phyloP scores from a whole-genome alignment of 1,139 yeast genomes.

The Williopsis jadinii region DNA sequence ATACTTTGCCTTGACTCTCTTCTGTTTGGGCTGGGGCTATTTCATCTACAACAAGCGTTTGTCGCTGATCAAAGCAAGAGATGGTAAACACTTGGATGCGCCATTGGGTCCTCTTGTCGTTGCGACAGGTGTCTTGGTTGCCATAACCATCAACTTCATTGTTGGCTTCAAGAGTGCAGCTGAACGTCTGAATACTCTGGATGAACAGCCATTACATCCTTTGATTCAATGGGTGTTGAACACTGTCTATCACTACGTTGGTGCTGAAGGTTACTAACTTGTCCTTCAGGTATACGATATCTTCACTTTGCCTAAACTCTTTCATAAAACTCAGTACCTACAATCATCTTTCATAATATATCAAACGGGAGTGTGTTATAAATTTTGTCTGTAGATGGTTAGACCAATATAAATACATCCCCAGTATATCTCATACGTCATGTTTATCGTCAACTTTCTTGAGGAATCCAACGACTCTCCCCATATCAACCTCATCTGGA shows the following conservation, averaged over 20 bases:
- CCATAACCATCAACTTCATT: constrained; percentile 65
- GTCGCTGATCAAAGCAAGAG: constrained; percentile 67
- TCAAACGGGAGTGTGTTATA: too few relatives aligned
- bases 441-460: constrained; percentile 30
- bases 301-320: too few relatives aligned
- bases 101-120: constrained; percentile 82
- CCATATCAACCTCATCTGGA: constrained; percentile 59
- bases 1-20: constrained; percentile 73
- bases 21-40: constrained; percentile 89
- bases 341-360: neutral
- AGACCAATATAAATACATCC: neutral
- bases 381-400: too few relatives aligned
- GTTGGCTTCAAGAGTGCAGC: constrained; percentile 52
- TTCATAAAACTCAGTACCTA: neutral
- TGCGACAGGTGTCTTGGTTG: constrained; percentile 60
- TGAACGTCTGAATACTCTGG: constrained; percentile 8
- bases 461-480: constrained; percentile 41
- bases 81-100: constrained; percentile 83
- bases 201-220: constrained; percentile 21
- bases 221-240: constrained; percentile 23
- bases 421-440: constrained; percentile 6
- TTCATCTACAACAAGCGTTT: constrained; percentile 66
- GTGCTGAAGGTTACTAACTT: constrained; percentile 20
- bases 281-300: too few relatives aligned
- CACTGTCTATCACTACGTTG: constrained; percentile 26